A percentile compares a stretch with the other conserved stretches of the same genome.
phyloP scores from a whole-genome alignment of 176 grass and related monocot genomes.

The Alloteropsis semialata region DNA sequence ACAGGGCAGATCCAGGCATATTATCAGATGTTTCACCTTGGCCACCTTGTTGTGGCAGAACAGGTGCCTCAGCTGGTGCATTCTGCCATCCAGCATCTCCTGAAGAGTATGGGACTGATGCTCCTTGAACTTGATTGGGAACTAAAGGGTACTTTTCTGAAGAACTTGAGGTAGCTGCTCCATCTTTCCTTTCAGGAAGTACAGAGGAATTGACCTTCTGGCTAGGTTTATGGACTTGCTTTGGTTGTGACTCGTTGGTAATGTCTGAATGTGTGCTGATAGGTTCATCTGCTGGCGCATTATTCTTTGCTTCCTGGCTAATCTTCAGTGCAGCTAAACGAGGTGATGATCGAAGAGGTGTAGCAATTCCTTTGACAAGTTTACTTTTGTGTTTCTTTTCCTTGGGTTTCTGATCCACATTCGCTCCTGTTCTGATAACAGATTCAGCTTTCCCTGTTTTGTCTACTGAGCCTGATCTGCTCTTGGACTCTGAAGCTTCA shows the following conservation, averaged over 20 bases:
- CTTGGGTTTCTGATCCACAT: slow-evolving; percentile 20
- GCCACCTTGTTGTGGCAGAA: slow-evolving; percentile 17
- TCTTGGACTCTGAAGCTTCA: slow-evolving; percentile 25
- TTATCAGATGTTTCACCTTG: slow-evolving; percentile 18
- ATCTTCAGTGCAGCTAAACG: slow-evolving; percentile 57
- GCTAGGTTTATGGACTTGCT: slow-evolving; percentile 1
- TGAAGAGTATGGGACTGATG: slow-evolving; percentile 23
- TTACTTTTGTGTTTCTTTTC: slow-evolving; percentile 42
- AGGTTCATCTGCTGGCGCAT: not conserved
- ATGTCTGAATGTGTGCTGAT: not conserved
- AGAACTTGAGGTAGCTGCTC: not conserved
- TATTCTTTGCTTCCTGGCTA: slow-evolving; percentile 22
- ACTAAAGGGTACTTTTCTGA: slow-evolving; percentile 24
- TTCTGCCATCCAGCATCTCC: slow-evolving; percentile 16
- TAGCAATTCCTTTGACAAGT: slow-evolving; percentile 19
- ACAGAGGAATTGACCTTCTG: slow-evolving; percentile 24
- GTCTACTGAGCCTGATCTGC: not conserved
- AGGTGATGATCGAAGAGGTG: slow-evolving; percentile 49
- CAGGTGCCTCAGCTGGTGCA: not conserved
- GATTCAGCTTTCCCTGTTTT: slow-evolving; percentile 13
- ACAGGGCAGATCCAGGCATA: slow-evolving; percentile 39
- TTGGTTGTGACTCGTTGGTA: slow-evolving; percentile 12
- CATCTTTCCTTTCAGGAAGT: slow-evolving; percentile 37
- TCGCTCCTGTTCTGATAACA: slow-evolving; percentile 19
- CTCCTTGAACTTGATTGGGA: slow-evolving; percentile 18